A percentile compares a stretch with the other conserved stretches of the same genome.
These are phyloP conservation scores for Botrytis fragariae DNA, from an alignment of 2,329 filamentous ascomycete species.

Conservation along the genomic window DNA sequence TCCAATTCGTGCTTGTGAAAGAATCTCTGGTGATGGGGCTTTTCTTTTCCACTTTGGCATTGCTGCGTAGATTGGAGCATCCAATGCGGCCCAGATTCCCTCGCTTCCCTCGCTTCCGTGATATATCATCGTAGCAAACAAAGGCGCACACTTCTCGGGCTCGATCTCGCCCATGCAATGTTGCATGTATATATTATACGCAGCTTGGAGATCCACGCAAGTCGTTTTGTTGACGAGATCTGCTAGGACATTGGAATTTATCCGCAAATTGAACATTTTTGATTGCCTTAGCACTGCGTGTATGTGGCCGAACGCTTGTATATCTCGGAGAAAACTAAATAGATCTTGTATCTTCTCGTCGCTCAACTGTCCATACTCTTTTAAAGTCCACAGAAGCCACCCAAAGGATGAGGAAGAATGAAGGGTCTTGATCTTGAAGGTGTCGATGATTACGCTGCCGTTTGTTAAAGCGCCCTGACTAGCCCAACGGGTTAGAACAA, in stretches of 20 bases:
- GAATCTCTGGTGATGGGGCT: constrained; percentile 7
- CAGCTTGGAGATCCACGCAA: background rate
- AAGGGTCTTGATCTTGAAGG: background rate
- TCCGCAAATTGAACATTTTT: background rate
- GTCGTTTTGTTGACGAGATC: background rate
- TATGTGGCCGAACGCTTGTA: background rate
- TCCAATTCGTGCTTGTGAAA: constrained; percentile 24
- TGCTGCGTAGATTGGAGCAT: constrained; percentile 22
- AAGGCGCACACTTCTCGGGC: constrained; percentile 20
- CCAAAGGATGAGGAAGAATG: background rate
- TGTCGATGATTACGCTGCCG: constrained; percentile 18
- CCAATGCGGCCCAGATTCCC: constrained; percentile 30
- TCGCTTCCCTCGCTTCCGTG: constrained; percentile 13
- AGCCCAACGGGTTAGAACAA: constrained; percentile 31
- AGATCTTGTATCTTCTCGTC: constrained; percentile 22
- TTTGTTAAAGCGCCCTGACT: constrained; percentile 22
- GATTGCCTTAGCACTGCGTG: constrained; percentile 5
- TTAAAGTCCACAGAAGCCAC: background rate
- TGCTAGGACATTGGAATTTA: background rate
- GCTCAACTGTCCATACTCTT: constrained; percentile 18
- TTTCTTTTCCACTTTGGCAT: constrained; percentile 3
- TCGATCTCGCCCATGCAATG: constrained; percentile 20
- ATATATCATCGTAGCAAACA: constrained; percentile 31
- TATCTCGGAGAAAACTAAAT: constrained; percentile 8
- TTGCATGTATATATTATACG: constrained; percentile 16